Evolutionary conservation across 2,329 filamentous ascomycete genomes (phyloP).

Genomic region (Coniochaeta ligniaria): DNA sequence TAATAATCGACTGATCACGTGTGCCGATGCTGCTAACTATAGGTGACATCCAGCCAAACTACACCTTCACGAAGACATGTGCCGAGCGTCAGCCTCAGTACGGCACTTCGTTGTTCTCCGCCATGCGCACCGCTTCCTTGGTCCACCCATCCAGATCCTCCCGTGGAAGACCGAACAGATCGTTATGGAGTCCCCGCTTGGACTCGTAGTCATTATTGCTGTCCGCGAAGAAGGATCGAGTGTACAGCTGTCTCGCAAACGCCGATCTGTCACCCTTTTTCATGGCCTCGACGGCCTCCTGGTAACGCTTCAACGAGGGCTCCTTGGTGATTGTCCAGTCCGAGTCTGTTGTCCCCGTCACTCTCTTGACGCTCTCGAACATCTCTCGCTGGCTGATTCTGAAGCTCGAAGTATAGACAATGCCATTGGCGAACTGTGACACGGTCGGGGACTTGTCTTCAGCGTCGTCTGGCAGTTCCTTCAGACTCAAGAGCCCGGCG

Average conservation of each 20-base stretch:
- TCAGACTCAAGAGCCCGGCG: conserved; percentile 37
- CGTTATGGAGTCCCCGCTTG: conserved; percentile 37
- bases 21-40: not conserved
- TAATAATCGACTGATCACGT: not conserved
- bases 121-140: conserved; percentile 37
- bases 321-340: conserved; percentile 53
- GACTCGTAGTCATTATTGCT: conserved; percentile 31
- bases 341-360: conserved; percentile 42
- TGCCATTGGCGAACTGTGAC: conserved; percentile 37
- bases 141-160: conserved; percentile 53
- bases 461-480: conserved; percentile 12
- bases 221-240: conserved; percentile 43
- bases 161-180: conserved; percentile 43
- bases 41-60: too few relatives aligned
- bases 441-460: conserved; percentile 27
- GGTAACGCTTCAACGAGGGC: conserved; percentile 35
- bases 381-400: conserved; percentile 54
- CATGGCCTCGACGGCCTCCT: conserved; percentile 36
- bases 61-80: not conserved
- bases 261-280: conserved; percentile 35
- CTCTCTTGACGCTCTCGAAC: conserved; percentile 49
- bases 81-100: not conserved
- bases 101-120: conserved; percentile 13
- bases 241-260: conserved; percentile 45
- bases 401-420: conserved; percentile 49